Evolutionary conservation across 306 rosid genomes (phyloP).

Genomic region (Prunus salicina): DNA sequence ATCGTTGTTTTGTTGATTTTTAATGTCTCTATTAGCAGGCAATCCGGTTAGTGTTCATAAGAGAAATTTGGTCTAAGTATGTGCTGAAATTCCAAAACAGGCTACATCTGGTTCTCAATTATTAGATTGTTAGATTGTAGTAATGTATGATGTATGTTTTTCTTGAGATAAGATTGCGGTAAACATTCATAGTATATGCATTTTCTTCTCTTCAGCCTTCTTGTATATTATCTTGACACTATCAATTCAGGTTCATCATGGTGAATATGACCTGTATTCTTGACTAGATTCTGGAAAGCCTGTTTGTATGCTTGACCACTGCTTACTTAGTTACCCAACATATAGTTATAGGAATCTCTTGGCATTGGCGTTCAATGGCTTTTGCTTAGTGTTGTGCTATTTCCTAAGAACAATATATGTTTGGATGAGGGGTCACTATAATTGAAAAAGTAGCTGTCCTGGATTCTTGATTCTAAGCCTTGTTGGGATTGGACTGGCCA

Average conservation of each 20-base stretch:
- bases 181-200: neutral
- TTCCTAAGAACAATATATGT: neutral
- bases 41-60: neutral
- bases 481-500: neutral
- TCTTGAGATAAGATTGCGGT: neutral
- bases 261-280: neutral
- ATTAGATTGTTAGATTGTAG: neutral
- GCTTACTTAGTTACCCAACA: neutral
- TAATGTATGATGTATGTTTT: neutral
- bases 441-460: neutral
- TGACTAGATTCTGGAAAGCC: neutral
- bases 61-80: constrained; percentile 1
- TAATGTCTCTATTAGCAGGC: neutral
- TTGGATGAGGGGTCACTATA: neutral
- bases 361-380: too few relatives aligned
- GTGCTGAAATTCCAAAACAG: constrained; percentile 6
- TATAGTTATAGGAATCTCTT: neutral
- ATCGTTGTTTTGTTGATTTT: neutral
- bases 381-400: neutral
- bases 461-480: neutral
- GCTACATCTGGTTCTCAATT: neutral
- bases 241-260: neutral
- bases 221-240: neutral
- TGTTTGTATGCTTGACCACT: neutral
- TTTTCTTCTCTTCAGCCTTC: neutral